Base-by-base conservation (phyloP, 2,329 filamentous ascomycete species). In the Waltergamsia citrina region DNA sequence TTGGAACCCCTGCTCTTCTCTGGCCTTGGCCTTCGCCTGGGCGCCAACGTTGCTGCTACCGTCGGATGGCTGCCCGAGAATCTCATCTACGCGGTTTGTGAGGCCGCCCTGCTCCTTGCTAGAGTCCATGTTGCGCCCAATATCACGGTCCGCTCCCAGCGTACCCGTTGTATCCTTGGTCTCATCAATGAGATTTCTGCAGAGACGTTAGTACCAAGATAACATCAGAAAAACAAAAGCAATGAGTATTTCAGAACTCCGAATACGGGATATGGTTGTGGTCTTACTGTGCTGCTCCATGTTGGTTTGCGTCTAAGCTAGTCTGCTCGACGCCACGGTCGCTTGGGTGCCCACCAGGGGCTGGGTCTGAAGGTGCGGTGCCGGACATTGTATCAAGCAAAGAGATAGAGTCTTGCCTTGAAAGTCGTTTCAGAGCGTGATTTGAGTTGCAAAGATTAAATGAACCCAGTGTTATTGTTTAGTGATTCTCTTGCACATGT, bases 141-240 rank as follows among this genome's bases (percentile, higher is more conserved):
- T 23, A 19, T 37, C 32, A 20, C 36, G 31, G 27, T 37, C 34
- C 4, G 26, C 36, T 11, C n/a, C n/a, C n/a, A 24, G 25, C 10
- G 29, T 21, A 17, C 34, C 34, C 7, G 29, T 22, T 10, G 36
- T 38, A 14, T 37, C 39, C 15, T 39, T 38, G 21, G 32, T 40
- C 24, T 42, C 35, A 20, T 42, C 38, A 15, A 38, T 30, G n/a
- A 38, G 26, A 20, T 38, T 41, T 19, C 41, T 42, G 19, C n/a
- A 12, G 10, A 29, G 11, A 29, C 17, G 15, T 29, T 7, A 29
- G 27, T 12, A 10, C 10, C n/a, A 11, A 3, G 14, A 12, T 11
- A 14, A 10, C 11, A 29, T 12, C 15, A 16, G 17, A 11, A 12
- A 3, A 12, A 14, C 14, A 16, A 11, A 16, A 12, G 17, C 10